phyloP scores from a whole-genome alignment of 331 rosid genomes.

The Quercus phellos region DNA sequence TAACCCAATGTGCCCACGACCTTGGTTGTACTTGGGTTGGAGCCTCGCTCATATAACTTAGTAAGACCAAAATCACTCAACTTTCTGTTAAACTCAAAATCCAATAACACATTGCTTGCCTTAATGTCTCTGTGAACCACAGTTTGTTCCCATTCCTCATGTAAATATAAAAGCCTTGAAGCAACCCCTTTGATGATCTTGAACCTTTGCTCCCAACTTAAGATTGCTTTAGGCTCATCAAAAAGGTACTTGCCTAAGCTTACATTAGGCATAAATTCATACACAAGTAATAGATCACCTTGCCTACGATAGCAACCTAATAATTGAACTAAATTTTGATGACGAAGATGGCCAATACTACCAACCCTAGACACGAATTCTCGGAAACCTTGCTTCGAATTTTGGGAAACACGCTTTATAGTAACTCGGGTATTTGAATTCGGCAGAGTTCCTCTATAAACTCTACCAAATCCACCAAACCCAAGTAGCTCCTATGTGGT shows the following conservation, averaged over 20 bases:
- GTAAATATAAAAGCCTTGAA: conserved; percentile 33
- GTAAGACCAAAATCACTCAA: conserved; percentile 44
- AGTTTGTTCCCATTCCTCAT: conserved; percentile 36
- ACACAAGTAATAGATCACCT: conserved; percentile 35
- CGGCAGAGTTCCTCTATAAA: conserved; percentile 34
- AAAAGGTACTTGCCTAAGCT: conserved; percentile 38
- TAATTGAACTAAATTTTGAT: conserved; percentile 35
- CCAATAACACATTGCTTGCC: conserved; percentile 35
- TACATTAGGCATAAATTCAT: conserved; percentile 42
- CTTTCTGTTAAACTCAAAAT: conserved; percentile 25
- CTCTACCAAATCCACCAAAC: conserved; percentile 35
- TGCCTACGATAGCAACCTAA: conserved; percentile 38
- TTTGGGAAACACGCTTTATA: conserved; percentile 32
- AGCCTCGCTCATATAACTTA: conserved; percentile 31
- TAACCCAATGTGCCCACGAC: conserved; percentile 50
- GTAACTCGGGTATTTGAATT: conserved; percentile 30
- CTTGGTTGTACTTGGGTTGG: conserved; percentile 29
- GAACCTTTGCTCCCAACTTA: conserved; percentile 39
- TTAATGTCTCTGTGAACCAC: conserved; percentile 42
- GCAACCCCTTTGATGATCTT: conserved; percentile 34
- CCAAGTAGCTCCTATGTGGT: conserved; percentile 61
- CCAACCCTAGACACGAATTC: conserved; percentile 34
- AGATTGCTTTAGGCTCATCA: conserved; percentile 26
- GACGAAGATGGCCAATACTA: conserved; percentile 36
- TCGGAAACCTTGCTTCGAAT: conserved; percentile 30